phyloP scores from a whole-genome alignment of 495 filamentous ascomycete species.

The Neurospora sp. region DNA sequence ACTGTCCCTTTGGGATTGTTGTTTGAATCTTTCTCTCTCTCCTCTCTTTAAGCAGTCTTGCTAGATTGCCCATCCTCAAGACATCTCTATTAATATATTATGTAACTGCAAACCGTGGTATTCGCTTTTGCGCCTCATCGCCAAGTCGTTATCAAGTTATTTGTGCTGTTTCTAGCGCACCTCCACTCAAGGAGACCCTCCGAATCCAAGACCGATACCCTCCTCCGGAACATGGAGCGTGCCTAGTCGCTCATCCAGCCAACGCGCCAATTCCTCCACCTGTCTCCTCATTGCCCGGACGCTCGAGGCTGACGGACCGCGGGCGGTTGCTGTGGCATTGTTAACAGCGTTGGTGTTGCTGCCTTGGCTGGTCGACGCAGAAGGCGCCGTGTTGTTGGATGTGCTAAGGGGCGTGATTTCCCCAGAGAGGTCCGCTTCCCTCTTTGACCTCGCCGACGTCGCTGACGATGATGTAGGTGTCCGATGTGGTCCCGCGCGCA shows the following conservation, averaged over 20 bases:
- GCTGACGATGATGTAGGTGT: conserved; percentile 23
- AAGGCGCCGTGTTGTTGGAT: conserved; percentile 1
- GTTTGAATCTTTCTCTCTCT: background rate
- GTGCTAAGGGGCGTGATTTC: background rate
- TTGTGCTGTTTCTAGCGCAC: background rate
- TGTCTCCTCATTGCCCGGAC: conserved; percentile 33
- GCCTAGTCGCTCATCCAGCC: conserved; percentile 34
- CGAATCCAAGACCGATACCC: conserved; percentile 20
- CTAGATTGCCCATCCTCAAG: background rate
- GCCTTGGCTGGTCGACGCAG: conserved; percentile 16
- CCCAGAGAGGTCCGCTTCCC: background rate
- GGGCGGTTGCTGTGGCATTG: conserved; percentile 5
- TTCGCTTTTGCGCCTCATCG: background rate
- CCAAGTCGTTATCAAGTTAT: background rate
- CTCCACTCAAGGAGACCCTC: background rate
- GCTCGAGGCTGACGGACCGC: conserved; percentile 16
- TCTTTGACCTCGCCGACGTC: background rate
- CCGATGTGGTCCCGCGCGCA: conserved; percentile 24
- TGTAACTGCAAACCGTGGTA: background rate
- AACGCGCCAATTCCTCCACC: conserved; percentile 36
- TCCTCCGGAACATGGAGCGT: conserved; percentile 34
- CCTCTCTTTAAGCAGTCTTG: background rate
- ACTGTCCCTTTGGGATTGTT: background rate
- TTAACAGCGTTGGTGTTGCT: conserved; percentile 2
- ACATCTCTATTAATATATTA: background rate